A percentile compares a stretch with the other conserved stretches of the same genome.
These are phyloP conservation scores for Diaporthe capsici DNA, from an alignment of 2,329 filamentous ascomycete species.

Conservation along the genomic window DNA sequence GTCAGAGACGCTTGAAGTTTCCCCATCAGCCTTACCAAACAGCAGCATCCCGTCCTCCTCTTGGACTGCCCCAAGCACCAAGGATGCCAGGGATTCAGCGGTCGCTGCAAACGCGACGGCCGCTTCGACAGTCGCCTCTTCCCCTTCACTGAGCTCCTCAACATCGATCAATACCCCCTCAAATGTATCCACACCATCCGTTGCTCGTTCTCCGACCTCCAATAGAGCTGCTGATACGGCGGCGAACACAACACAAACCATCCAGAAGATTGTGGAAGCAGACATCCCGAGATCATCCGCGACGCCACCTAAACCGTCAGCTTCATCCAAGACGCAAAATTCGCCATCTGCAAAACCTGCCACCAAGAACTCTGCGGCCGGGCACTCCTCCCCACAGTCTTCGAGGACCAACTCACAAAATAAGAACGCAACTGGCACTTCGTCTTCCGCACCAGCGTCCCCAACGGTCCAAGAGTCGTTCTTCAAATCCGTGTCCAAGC, in stretches of 20 bases:
- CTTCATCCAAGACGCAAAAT: conserved; percentile 24
- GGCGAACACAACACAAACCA: conserved; percentile 19
- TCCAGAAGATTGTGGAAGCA: conserved; percentile 9
- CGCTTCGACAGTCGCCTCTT: conserved; percentile 27
- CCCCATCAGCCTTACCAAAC: conserved; percentile 33
- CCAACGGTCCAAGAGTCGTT: conserved; percentile 97
- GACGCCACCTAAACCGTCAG: conserved; percentile 26
- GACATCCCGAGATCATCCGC: conserved; percentile 27
- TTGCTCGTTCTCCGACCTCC: not conserved
- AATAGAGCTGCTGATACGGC: conserved; percentile 2
- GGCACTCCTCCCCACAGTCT: conserved; percentile 24
- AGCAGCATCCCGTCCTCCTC: conserved; percentile 11
- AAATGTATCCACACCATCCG: not conserved
- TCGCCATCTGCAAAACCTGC: conserved; percentile 17
- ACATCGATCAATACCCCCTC: not conserved
- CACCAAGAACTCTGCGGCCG: conserved; percentile 9
- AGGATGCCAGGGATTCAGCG: not conserved
- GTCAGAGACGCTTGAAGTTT: conserved; percentile 44
- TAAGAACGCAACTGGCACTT: conserved; percentile 34
- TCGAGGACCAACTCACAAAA: conserved; percentile 25
- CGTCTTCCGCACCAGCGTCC: conserved; percentile 57
- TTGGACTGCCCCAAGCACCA: conserved; percentile 14
- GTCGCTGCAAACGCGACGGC: not conserved
- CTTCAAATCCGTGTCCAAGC: conserved; percentile 96
- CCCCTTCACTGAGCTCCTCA: not conserved